These are phyloP conservation scores for Myxozyma sirexii DNA, from an alignment of 805 yeast genomes.

Conservation along the genomic window DNA sequence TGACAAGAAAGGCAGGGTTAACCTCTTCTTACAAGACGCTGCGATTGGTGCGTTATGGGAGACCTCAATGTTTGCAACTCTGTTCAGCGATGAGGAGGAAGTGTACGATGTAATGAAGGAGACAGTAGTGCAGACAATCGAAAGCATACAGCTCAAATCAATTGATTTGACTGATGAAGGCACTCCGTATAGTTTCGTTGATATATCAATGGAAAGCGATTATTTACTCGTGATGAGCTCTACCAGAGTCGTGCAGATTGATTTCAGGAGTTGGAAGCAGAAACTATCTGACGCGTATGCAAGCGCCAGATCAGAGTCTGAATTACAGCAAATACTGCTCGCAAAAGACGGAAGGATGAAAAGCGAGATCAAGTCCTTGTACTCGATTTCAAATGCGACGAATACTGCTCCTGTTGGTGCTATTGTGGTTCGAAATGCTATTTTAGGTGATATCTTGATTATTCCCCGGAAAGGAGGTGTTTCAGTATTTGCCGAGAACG, in stretches of 20 bases:
- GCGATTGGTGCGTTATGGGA: conserved; percentile 26
- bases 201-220: background rate
- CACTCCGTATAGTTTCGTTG: conserved; percentile 7
- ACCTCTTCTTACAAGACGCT: conserved; percentile 35
- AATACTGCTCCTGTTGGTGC: conserved; percentile 9
- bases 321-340: background rate
- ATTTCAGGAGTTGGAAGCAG: conserved; percentile 13
- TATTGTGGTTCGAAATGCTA: conserved; percentile 8
- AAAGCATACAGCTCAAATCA: conserved; percentile 11
- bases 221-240: conserved; percentile 10
- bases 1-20: conserved; percentile 34
- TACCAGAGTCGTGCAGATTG: conserved; percentile 11
- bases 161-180: background rate
- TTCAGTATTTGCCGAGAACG: background rate
- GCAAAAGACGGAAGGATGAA: background rate
- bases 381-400: background rate
- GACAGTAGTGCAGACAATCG: conserved; percentile 8
- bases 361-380: conserved; percentile 1
- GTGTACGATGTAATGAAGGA: background rate
- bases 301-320: conserved; percentile 8
- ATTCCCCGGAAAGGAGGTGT: conserved; percentile 1
- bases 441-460: conserved; percentile 18
- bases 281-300: conserved; percentile 12
- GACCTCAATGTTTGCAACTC: conserved; percentile 8
- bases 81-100: conserved; percentile 3